phyloP scores from a whole-genome alignment of 768 basidiomycete genomes.

The Galerina sulciceps region DNA sequence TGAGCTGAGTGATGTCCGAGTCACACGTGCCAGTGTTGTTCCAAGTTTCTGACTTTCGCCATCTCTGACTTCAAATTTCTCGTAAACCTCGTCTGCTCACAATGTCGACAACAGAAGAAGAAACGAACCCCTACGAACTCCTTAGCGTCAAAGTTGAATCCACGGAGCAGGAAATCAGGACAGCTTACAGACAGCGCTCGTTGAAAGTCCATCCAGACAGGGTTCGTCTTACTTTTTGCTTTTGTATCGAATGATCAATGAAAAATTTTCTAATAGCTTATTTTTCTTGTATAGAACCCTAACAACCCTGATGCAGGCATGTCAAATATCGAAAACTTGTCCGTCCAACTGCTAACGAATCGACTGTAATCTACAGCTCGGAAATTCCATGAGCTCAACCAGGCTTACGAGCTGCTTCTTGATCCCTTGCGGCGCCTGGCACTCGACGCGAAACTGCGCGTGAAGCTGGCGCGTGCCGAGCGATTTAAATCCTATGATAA shows the following conservation, averaged over 20 bases:
- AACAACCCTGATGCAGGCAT: conserved; percentile 80
- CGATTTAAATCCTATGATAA: conserved; percentile 72
- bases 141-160: conserved; percentile 64
- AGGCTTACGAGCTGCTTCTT: conserved; percentile 79
- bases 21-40: no score
- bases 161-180: conserved; percentile 78
- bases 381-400: conserved; percentile 85
- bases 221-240: conserved; percentile 43
- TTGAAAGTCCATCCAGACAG: conserved; percentile 89
- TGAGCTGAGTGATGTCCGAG: no score
- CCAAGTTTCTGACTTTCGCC: no score
- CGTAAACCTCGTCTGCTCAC: neutral
- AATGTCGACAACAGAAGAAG: conserved; percentile 48
- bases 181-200: conserved; percentile 78
- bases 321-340: conserved; percentile 10
- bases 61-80: neutral
- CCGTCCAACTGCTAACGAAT: neutral
- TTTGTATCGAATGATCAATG: neutral
- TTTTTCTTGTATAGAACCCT: conserved; percentile 57
- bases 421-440: conserved; percentile 81
- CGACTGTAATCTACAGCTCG: conserved; percentile 44
- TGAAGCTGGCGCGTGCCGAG: conserved; percentile 68
- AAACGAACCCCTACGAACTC: conserved; percentile 75
- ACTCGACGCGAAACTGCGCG: conserved; percentile 77
- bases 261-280: conserved; percentile 13